These are phyloP conservation scores for Triglochin maritima DNA, from an alignment of 106 monocot species.

Conservation along the genomic window DNA sequence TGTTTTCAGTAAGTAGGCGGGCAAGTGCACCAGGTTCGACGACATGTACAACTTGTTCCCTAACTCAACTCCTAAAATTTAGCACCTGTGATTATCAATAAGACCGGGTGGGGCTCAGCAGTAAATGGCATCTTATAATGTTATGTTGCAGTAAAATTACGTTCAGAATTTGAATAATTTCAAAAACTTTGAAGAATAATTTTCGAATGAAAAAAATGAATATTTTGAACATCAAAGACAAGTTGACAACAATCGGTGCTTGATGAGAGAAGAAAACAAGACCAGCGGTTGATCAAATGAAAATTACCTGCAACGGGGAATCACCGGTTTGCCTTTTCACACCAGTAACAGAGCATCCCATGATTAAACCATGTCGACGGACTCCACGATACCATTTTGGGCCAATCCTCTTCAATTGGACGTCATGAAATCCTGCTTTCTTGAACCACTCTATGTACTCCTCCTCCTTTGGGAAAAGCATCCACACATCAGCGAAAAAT, in stretches of 20 bases:
- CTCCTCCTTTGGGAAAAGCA: slow-evolving; percentile 93
- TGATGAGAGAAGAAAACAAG: not conserved
- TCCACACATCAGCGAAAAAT: slow-evolving; percentile 96
- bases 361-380: slow-evolving; percentile 79
- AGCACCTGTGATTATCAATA: too few species aligned
- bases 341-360: slow-evolving; percentile 95
- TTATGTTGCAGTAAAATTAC: too few species aligned
- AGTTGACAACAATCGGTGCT: not conserved
- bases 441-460: slow-evolving; percentile 95
- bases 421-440: slow-evolving; percentile 86
- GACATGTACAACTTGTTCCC: too few species aligned
- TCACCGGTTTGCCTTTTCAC: slow-evolving; percentile 73
- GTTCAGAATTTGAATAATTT: not conserved
- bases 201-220: not conserved
- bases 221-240: not conserved
- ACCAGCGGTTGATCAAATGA: not conserved
- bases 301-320: slow-evolving; percentile 64
- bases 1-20: too few species aligned
- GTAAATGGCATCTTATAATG: too few species aligned
- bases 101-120: too few species aligned
- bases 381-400: slow-evolving; percentile 97
- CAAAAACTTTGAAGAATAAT: not conserved
- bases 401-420: slow-evolving; percentile 78
- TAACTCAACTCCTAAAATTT: too few species aligned
- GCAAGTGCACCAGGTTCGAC: too few species aligned